Percentiles rank a stretch among this genome's conserved stretches.
These are phyloP conservation scores for Cladorrhinum sp. DNA, from an alignment of 2,329 filamentous ascomycete genomes.

Conservation along the genomic window DNA sequence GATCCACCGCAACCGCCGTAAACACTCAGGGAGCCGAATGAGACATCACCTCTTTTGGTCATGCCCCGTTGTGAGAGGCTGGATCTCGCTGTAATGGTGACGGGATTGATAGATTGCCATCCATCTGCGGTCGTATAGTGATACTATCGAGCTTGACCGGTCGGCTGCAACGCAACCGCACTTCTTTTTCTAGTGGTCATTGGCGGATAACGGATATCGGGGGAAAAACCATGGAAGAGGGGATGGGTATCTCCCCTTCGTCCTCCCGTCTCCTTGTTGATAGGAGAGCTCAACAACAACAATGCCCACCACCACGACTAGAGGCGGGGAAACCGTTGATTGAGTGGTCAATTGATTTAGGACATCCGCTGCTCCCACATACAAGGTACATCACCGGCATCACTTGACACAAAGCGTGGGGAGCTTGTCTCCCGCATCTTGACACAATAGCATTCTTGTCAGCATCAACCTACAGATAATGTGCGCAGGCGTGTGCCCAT, in stretches of 20 bases:
- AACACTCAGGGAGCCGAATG: background rate
- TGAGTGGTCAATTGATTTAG: background rate
- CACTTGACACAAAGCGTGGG: background rate
- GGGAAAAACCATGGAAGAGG: background rate
- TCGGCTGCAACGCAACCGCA: conserved; percentile 9
- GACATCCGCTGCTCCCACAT: background rate
- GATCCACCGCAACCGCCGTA: background rate
- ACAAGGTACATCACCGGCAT: background rate
- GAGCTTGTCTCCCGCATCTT: background rate
- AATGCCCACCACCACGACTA: background rate
- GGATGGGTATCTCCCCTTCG: background rate
- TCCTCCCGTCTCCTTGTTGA: background rate
- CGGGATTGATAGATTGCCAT: background rate
- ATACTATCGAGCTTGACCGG: conserved; percentile 6
- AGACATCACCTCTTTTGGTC: background rate
- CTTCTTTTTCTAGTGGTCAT: background rate
- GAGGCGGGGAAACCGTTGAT: background rate
- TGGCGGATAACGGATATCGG: background rate
- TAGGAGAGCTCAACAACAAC: background rate
- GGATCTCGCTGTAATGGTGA: conserved; percentile 8
- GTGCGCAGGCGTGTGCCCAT: background rate
- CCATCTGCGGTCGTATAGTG: conserved; percentile 3
- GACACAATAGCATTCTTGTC: background rate
- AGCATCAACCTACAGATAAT: background rate
- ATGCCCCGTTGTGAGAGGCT: conserved; percentile 1